Evolutionary conservation across 306 rosid genomes (phyloP).

Genomic region (Oemleria cerasiformis): DNA sequence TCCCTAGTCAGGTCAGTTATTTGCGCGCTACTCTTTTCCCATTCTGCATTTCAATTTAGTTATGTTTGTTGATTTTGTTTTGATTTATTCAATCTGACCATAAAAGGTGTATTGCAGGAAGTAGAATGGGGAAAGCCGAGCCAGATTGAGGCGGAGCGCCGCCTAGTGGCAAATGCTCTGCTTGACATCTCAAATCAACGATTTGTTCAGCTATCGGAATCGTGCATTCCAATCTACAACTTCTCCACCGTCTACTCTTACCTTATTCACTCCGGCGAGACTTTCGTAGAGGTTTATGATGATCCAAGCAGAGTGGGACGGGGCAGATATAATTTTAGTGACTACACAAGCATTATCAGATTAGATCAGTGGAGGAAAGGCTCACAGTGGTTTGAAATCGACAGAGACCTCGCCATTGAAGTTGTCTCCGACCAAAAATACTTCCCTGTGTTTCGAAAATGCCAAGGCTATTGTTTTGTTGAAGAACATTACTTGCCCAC

Average conservation of each 20-base stretch:
- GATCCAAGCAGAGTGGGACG: conserved; percentile 27
- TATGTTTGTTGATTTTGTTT: no score
- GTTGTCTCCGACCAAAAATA: conserved; percentile 22
- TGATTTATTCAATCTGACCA: no score
- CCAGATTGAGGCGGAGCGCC: conserved; percentile 21
- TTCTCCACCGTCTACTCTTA: conserved; percentile 23
- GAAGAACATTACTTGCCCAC: conserved; percentile 39
- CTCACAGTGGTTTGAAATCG: conserved; percentile 32
- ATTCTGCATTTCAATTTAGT: no score
- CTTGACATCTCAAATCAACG: conserved; percentile 27
- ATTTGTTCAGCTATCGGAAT: conserved; percentile 21
- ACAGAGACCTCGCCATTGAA: conserved; percentile 24
- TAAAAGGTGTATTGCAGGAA: not conserved
- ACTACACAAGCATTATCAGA: conserved; percentile 18
- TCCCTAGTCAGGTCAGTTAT: conserved; percentile 65
- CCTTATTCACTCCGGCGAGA: conserved; percentile 9
- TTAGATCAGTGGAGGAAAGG: conserved; percentile 36
- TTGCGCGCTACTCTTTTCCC: no score
- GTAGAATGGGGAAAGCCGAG: conserved; percentile 21
- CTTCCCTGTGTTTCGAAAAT: conserved; percentile 14
- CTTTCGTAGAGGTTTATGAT: conserved; percentile 20
- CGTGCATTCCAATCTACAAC: conserved; percentile 28
- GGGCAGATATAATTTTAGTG: conserved; percentile 13
- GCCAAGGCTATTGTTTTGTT: conserved; percentile 24
- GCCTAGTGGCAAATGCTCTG: conserved; percentile 20